phyloP scores from a whole-genome alignment of 2,329 filamentous ascomycete species.

The Fusarium nanum region DNA sequence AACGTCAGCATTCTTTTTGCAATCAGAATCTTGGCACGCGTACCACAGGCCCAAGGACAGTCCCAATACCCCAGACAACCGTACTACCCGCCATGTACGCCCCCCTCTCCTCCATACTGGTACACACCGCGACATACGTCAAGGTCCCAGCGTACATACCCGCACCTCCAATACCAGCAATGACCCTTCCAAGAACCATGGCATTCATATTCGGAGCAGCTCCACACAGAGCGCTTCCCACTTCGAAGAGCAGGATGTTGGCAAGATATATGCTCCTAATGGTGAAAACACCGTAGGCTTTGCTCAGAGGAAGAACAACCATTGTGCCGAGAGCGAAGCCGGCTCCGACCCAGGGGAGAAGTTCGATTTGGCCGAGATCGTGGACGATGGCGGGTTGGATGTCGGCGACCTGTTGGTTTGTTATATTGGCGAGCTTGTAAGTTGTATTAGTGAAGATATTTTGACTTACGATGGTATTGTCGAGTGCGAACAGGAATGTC shows the following conservation, averaged over 20 bases:
- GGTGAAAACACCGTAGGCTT: not conserved
- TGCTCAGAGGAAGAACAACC: not conserved
- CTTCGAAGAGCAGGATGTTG: not conserved
- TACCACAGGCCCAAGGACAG: not conserved
- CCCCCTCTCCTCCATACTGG: not conserved
- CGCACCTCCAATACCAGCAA: not conserved
- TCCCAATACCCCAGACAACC: fast-evolving
- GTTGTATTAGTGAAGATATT: no score
- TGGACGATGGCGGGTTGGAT: not conserved
- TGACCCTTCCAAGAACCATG: not conserved
- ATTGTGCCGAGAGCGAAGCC: not conserved
- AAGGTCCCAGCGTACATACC: not conserved
- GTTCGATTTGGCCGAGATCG: not conserved
- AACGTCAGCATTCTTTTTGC: no score
- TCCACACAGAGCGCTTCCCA: not conserved
- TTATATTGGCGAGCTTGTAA: no score
- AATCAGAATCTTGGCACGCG: no score
- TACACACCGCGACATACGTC: not conserved
- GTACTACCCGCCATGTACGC: conserved; percentile 1
- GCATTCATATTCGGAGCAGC: not conserved
- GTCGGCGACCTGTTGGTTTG: not conserved
- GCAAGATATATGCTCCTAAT: not conserved
- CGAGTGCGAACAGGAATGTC: no score
- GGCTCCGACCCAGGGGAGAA: not conserved
- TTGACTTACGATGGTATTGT: no score